Percentiles rank a stretch among this genome's conserved stretches.
Evolutionary conservation across 371 early-diverging fungal genomes (phyloP).

Genomic region (Smittium culicis): DNA sequence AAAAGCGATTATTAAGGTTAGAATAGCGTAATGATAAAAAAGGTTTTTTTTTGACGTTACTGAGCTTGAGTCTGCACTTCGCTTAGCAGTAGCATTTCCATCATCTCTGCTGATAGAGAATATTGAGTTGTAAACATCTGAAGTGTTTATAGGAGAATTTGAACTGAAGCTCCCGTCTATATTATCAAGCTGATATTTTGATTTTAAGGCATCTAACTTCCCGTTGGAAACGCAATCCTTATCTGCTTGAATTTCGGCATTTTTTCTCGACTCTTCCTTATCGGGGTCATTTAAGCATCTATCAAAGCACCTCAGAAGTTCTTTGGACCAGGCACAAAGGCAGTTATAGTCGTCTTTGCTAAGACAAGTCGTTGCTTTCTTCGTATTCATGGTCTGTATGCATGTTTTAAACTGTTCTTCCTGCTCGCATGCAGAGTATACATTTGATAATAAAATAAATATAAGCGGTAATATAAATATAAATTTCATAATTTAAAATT

Average conservation of each 20-base stretch:
- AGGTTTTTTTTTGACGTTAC: too few relatives aligned
- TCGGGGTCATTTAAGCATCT: conserved; percentile 21
- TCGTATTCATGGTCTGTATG: conserved; percentile 4
- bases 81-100: too few relatives aligned
- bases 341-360: not conserved
- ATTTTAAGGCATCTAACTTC: not conserved
- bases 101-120: too few relatives aligned
- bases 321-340: conserved; percentile 7
- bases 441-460: not conserved
- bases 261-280: not conserved
- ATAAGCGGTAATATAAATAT: not conserved
- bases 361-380: conserved; percentile 6
- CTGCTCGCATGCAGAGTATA: not conserved
- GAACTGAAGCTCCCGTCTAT: not conserved
- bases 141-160: not conserved
- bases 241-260: not conserved
- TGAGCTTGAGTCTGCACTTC: too few relatives aligned
- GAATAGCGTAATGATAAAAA: too few relatives aligned
- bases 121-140: not conserved
- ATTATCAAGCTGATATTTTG: not conserved
- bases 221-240: not conserved
- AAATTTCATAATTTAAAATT: not conserved
- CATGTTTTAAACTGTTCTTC: conserved; percentile 4
- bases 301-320: not conserved
- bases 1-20: too few relatives aligned